Evolutionary conservation across 306 rosid genomes (phyloP).

Genomic region (Rubus parviflorus): DNA sequence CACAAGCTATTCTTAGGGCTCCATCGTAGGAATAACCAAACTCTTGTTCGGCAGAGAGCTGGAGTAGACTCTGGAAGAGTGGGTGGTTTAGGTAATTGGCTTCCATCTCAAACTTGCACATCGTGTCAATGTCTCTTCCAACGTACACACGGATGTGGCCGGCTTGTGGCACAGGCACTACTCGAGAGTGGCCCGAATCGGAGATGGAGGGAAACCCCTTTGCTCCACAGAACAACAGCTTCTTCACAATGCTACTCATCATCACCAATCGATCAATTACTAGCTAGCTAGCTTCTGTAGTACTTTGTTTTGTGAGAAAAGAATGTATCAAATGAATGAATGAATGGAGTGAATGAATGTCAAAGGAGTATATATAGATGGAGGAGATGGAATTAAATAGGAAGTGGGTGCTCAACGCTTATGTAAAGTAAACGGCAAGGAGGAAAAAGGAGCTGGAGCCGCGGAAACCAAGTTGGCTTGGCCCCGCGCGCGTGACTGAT

Average conservation of each 20-base stretch:
- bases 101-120: background rate
- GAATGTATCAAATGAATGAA: background rate
- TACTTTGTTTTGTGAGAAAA: background rate
- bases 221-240: background rate
- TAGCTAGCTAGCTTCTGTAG: background rate
- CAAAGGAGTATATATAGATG: background rate
- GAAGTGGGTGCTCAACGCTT: background rate
- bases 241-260: background rate
- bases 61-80: background rate
- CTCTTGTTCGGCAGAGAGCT: background rate
- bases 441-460: background rate
- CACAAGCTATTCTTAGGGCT: background rate
- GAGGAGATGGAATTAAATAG: background rate
- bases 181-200: background rate
- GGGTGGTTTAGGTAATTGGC: background rate
- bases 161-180: background rate
- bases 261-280: background rate
- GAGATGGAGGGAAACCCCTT: background rate
- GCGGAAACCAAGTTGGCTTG: background rate
- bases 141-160: background rate
- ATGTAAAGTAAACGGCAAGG: background rate
- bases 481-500: background rate
- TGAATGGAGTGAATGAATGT: background rate
- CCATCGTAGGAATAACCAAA: constrained; percentile 3
- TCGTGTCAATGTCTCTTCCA: background rate